Conservation (phyloP, 345 rosid genomes). For the Fremontodendron californicum region DNA sequence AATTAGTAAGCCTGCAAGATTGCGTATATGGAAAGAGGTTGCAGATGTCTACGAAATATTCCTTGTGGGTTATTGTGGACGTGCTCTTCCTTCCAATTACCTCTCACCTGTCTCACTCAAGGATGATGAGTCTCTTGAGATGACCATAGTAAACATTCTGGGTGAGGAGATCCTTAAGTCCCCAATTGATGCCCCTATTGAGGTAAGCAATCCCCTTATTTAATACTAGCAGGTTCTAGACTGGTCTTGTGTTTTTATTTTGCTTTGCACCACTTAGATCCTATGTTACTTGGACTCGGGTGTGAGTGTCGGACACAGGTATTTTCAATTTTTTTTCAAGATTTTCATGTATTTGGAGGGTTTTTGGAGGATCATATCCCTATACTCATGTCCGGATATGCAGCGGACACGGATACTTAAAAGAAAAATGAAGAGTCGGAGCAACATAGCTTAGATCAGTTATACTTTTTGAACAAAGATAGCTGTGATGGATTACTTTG, state of each 20-base stretch:
- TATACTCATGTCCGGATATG: too few relatives aligned
- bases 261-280: not conserved
- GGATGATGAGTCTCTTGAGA: slow-evolving; percentile 85
- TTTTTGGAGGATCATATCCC: too few relatives aligned
- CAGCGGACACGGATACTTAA: too few relatives aligned
- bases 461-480: not conserved
- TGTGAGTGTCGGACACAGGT: too few relatives aligned
- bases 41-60: slow-evolving; percentile 94
- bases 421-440: too few relatives aligned
- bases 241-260: not conserved
- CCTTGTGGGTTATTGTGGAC: slow-evolving; percentile 91
- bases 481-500: not conserved
- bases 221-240: not conserved
- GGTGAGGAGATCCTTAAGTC: slow-evolving; percentile 74
- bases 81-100: slow-evolving; percentile 77
- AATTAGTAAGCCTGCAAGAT: slow-evolving; percentile 57
- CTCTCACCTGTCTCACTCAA: slow-evolving; percentile 48
- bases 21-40: slow-evolving; percentile 89
- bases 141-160: slow-evolving; percentile 61
- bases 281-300: too few relatives aligned
- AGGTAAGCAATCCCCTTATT: slow-evolving; percentile 48
- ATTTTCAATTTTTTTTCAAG: too few relatives aligned
- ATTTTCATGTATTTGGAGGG: too few relatives aligned
- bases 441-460: too few relatives aligned
- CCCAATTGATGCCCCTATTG: slow-evolving; percentile 68